Evolutionary conservation across 352 stramenopile species (phyloP).

Genomic region (Phytophthora boehmeriae): DNA sequence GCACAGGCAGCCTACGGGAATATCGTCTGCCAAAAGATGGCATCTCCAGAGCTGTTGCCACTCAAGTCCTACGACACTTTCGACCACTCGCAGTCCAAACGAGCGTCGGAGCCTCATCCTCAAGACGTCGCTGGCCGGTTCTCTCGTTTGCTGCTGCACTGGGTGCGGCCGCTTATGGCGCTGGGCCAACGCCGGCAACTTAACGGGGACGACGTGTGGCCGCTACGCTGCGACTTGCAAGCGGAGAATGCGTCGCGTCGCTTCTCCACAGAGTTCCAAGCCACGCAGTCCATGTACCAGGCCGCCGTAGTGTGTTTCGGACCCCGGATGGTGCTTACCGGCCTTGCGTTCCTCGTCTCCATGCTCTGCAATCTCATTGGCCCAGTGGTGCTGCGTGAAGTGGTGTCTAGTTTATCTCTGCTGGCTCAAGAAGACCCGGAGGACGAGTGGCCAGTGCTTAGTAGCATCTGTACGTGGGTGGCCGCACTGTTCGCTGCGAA

Average conservation of each 20-base stretch:
- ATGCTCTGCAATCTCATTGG: conserved; percentile 62
- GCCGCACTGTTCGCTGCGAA: conserved; percentile 47
- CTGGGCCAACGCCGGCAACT: conserved; percentile 56
- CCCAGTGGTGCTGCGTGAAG: conserved; percentile 45
- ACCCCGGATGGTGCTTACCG: conserved; percentile 41
- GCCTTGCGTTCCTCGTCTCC: conserved; percentile 46
- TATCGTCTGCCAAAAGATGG: too few relatives aligned
- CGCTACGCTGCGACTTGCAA: conserved; percentile 36
- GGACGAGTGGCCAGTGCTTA: conserved; percentile 26
- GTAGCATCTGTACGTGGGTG: conserved; percentile 40
- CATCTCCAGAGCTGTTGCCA: conserved; percentile 15
- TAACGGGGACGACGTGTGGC: conserved; percentile 48
- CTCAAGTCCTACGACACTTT: conserved; percentile 40
- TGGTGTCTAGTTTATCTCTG: conserved; percentile 41
- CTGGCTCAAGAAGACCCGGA: conserved; percentile 19
- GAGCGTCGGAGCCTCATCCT: conserved; percentile 19
- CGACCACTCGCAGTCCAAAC: conserved; percentile 28
- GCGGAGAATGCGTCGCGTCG: conserved; percentile 24
- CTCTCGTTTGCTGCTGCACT: conserved; percentile 51
- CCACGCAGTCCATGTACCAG: conserved; percentile 35
- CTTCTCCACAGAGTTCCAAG: conserved; percentile 34
- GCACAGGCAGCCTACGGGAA: too few relatives aligned
- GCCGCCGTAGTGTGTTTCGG: conserved; percentile 46
- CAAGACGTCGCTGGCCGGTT: conserved; percentile 27
- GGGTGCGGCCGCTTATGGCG: conserved; percentile 54